Conservation (phyloP, 306 rosid species). For the Citrullus colocynthis region DNA sequence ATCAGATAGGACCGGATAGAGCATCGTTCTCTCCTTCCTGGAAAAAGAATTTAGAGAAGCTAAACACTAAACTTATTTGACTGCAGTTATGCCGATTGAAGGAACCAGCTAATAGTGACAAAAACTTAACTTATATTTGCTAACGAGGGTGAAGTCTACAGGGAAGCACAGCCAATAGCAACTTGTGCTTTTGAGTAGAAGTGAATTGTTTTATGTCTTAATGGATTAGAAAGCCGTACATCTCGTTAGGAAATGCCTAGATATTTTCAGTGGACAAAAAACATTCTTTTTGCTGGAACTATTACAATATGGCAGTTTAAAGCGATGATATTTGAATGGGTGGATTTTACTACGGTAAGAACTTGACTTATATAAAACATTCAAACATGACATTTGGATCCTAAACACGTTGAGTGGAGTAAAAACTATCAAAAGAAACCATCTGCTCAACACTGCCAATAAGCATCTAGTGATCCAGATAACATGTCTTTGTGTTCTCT, state of each 20-base stretch:
- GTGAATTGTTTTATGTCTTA: neutral
- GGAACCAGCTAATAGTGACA: neutral
- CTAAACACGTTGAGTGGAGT: neutral
- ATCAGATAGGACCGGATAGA: slow-evolving; percentile 46
- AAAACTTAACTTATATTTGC: neutral
- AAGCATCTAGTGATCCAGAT: neutral
- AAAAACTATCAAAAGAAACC: neutral
- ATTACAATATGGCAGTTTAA: neutral
- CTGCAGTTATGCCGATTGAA: neutral
- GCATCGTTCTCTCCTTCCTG: slow-evolving; percentile 64
- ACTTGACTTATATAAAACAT: neutral
- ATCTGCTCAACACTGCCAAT: neutral
- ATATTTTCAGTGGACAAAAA: neutral
- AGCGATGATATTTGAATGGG: neutral
- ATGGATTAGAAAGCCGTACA: neutral
- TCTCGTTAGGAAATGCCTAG: neutral
- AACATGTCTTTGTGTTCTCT: neutral
- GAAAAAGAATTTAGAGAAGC: neutral
- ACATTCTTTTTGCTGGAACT: neutral
- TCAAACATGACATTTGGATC: neutral
- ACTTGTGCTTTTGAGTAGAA: neutral
- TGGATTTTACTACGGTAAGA: neutral
- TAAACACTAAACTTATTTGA: neutral
- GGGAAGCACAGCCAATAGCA: neutral
- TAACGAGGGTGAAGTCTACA: neutral